phyloP scores from a whole-genome alignment of 1,284 basidiomycete species.

The Ceratobasidium theobromae region DNA sequence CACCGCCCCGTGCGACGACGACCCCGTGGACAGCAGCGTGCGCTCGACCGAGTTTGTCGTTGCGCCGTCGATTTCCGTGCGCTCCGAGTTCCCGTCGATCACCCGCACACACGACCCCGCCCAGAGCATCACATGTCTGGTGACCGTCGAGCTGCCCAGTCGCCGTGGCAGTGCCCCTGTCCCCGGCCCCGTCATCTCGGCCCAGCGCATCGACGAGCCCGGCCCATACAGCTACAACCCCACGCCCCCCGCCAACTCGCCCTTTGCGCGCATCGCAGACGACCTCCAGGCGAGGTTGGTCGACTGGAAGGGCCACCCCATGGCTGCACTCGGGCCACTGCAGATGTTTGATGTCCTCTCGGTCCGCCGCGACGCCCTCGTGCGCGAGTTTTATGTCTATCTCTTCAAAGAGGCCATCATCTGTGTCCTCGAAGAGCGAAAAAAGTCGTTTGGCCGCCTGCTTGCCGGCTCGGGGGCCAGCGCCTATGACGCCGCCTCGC shows the following conservation, averaged over 20 bases:
- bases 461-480: slow-evolving; percentile 47
- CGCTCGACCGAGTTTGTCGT: slow-evolving; percentile 66
- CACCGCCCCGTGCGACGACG: slow-evolving; percentile 74
- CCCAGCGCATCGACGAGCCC: slow-evolving; percentile 23
- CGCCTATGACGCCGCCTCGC: slow-evolving; percentile 43
- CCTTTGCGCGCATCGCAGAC: slow-evolving; percentile 78
- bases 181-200: slow-evolving; percentile 53
- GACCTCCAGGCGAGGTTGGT: slow-evolving; percentile 86
- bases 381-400: slow-evolving; percentile 92
- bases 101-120: slow-evolving; percentile 67
- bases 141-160: slow-evolving; percentile 83
- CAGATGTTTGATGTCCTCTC: slow-evolving; percentile 89
- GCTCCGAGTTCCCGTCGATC: slow-evolving; percentile 82
- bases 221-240: slow-evolving; percentile 31
- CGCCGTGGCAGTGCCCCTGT: slow-evolving; percentile 57
- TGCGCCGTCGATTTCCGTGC: slow-evolving; percentile 84
- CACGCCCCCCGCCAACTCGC: slow-evolving; percentile 32
- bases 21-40: slow-evolving; percentile 61
- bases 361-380: slow-evolving; percentile 82
- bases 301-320: slow-evolving; percentile 92
- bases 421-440: slow-evolving; percentile 93
- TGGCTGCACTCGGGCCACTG: slow-evolving; percentile 76
- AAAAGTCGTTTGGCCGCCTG: slow-evolving; percentile 71
- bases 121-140: slow-evolving; percentile 85
- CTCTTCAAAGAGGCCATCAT: slow-evolving; percentile 96